A percentile compares a stretch with the other conserved stretches of the same genome.
Evolutionary conservation across 257 asterid genomes (phyloP).

Genomic region (Solanum phureja): DNA sequence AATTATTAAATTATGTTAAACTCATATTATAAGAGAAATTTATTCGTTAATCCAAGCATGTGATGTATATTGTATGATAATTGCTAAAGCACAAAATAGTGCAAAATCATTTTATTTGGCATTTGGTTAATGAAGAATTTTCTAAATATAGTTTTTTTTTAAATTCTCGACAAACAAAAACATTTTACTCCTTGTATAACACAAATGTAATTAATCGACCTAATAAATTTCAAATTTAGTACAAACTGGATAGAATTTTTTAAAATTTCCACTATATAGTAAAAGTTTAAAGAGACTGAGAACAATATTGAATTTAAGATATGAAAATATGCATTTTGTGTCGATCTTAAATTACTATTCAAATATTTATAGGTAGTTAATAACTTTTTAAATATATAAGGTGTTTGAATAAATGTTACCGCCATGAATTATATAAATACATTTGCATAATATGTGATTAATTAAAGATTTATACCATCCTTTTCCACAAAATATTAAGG

Average conservation of each 20-base stretch:
- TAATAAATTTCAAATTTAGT: background rate
- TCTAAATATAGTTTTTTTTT: background rate
- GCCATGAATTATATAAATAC: background rate
- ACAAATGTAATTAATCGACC: background rate
- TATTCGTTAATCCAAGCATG: background rate
- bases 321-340: background rate
- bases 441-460: background rate
- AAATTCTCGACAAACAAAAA: background rate
- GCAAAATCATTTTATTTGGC: background rate
- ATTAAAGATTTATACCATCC: background rate
- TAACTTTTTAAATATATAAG: background rate
- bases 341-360: background rate
- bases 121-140: background rate
- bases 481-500: background rate
- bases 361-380: background rate
- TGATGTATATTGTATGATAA: background rate
- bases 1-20: background rate
- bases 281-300: background rate
- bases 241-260: background rate
- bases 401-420: background rate
- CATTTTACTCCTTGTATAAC: fast-evolving
- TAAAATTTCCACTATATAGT: background rate
- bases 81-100: background rate
- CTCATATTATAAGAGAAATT: background rate
- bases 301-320: background rate